Evolutionary conservation across 2,329 filamentous ascomycete species (phyloP), one percentile per base, ranked within the genome.

Genomic region (Cercospora sesami): DNA sequence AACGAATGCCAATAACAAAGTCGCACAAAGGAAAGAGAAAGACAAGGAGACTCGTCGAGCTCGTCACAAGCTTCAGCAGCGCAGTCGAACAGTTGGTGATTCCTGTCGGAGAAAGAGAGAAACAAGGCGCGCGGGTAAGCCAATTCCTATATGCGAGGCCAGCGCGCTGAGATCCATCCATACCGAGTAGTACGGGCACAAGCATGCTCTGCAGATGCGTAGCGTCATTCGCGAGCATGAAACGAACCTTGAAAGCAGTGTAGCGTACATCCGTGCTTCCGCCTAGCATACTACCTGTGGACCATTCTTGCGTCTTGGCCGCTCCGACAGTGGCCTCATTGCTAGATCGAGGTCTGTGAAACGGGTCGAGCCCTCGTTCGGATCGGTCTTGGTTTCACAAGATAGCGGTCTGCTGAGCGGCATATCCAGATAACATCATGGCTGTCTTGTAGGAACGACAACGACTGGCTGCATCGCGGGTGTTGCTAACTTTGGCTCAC

Each of bases 21-120:
- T 73, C 58, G 48, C 71, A 75, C 77, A 79, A 79, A 80, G 63
- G 70, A 75, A 79, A 74, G 53, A 67, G 74, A 68, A 76, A 76
- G 73, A 60, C 75, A 78, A 80, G 74, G 75, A 79, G 75, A 81
- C 74, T 78, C 75, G 77, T 80, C 72, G 75, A 75, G 74, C 75
- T 79, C 76, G 79, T 78, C 69, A 77, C 69, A 71, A 72, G 68
- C 69, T 63, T 55, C 60, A 58, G 60, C 69, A 68, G 63, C 64
- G 67, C 68, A 71, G 62, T 67, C 66, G 71, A 71, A 69, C 67
- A 65, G 74, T 73, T 72, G 69, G 72, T 73, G 60, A 63, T 69
- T 71, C 48, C 60, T 71, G 71, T 69, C 53, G 69, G 67, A 63
- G 62, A 66, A 67, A 68, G 66, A 65, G 62, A 69, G 63, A 64